Evolutionary conservation across 306 rosid species (phyloP), one percentile per base, ranked within the genome.

Genomic region (Acacia acuminata): DNA sequence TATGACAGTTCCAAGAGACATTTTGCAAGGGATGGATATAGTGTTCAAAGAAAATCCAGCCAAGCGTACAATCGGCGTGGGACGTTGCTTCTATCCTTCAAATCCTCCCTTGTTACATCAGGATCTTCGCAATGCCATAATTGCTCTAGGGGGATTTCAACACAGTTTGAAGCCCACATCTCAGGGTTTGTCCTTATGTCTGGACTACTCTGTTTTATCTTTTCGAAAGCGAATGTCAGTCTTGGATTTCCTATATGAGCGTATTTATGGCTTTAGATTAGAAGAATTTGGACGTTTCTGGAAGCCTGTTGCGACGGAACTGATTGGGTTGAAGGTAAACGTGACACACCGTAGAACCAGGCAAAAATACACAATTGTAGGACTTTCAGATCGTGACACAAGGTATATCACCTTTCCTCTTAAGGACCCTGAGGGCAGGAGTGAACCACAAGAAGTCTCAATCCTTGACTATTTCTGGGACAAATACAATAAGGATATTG

Each of bases 21-120:
- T 93, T 81, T 85, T 93, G 65, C 97, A 90, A 81, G 92, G 92
- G 27, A 68, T 93, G 97, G 93, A 90, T 81, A 72, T 91, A 75
- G 96, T 90, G 58, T 75, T 93, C 82, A 93, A 90, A 85, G 91
- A 93, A 83, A 93, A 89, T 80, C 93, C 94, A 7, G 53, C 85
- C n/a, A 85, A 90, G 72, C 72, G 74, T 15, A 84, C 91, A 79
- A 68, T 93, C 53, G 63, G 93, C 47, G 76, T 86, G 82, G 97
- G 98, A 15, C 81, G 93, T 2, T 58, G 48, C 60, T 94, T 88
- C 81, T 91, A 86, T 87, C 88, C 92, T 10, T 51, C 77, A 30
- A 81, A 86, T 58, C 84, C 76, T 70, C 79, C 81, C 38, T 67
- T 84, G 53, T 61, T 38, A 32, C 64, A 56, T 38, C 82, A 85